Base-by-base conservation (phyloP, 1,284 basidiomycete species). In the Exobasidium cylindrosporum region DNA sequence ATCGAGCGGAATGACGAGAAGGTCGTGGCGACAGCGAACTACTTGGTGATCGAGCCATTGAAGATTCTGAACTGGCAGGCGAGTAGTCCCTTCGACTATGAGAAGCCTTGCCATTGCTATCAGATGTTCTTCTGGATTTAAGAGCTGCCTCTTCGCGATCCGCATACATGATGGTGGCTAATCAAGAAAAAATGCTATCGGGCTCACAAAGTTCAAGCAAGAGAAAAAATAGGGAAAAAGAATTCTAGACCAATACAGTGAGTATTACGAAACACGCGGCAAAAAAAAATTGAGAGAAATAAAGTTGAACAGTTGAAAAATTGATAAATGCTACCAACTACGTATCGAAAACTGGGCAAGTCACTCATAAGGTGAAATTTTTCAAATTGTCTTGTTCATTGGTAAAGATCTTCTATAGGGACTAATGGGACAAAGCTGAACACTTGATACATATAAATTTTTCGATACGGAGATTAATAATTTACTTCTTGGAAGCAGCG, bases 141-240 rank as follows among this genome's bases (percentile, higher is more conserved):
- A 46, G 28, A 58, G 58, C 23, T 5, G 71, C 71, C 58, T 76
- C 74, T 58, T 76, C 74, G 53, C 72, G 54, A 54, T 76, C 74
- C 14, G 74, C 74, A 50, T 76, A 76, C 74, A 76, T 76, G 4
- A 23, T 53, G 7, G 35, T 7, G 35, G 7, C 7, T 7, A 17
- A 17, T 40, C 17, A 40, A 40, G 17, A 40, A 17, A 17, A 40
- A 17, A 40, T 40, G n/a, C n/a, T n/a, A n/a, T n/a, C n/a, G n/a
- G n/a, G n/a, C n/a, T n/a, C n/a, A n/a, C n/a, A n/a, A n/a, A n/a
- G n/a, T n/a, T n/a, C n/a, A n/a, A n/a, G n/a, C n/a, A n/a, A n/a
- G n/a, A n/a, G n/a, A n/a, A n/a, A n/a, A n/a, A n/a, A n/a, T n/a
- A n/a, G n/a, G n/a, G n/a, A n/a, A n/a, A n/a, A n/a, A n/a, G n/a